Base-by-base conservation (phyloP, 2,329 filamentous ascomycete species). In the Cercospora sp. region DNA sequence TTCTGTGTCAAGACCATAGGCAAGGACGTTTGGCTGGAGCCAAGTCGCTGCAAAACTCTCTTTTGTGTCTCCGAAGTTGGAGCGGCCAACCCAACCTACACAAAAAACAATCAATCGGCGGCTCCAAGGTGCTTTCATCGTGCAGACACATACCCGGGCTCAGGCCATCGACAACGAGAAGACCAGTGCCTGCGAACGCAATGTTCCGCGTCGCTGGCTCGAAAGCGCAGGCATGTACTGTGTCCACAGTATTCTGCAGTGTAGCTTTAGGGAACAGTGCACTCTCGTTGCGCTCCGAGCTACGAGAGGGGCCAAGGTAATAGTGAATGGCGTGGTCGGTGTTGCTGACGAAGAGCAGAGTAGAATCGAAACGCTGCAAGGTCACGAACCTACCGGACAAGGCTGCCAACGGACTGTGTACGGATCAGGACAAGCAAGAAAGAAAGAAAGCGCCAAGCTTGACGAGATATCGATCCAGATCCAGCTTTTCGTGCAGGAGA, bases 41-140 rank as follows among this genome's bases (percentile, higher is more conserved):
- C 67, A 70, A 9, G 66, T 69, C 3, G 63, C 58, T 32, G 67
- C 58, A 16, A 70, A 67, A 40, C 62, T 62, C 21, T 70, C 67
- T 30, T 49, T 37, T 18, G 49, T 57, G 5, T 69, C 63, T 26
- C 40, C 55, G n/a, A 64, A 64, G 10, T 45, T 37, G 51, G 28
- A 57, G 12, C 34, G 51, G 10, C 62, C 51, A 5, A 64, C 5
- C 28, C 21, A n/a, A 21, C 45, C 61, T 63, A 37, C 43, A 49
- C 5, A 28, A 2, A 2, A 58, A 16, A 58, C 13, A 16, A 58
- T 51, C 13, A 24, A 51, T 51, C 10, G 21, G 2, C 21, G 45
- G 2, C 9, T 26, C 26, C 21, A 13, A n/a, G 10, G 18, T 32
- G 18, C 34, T 62, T 30, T 6, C 12, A 9, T 16, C 6, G n/a